These are phyloP conservation scores for Teratosphaeriaceae sp. DNA, from an alignment of 2,329 filamentous ascomycete species.

Conservation along the genomic window DNA sequence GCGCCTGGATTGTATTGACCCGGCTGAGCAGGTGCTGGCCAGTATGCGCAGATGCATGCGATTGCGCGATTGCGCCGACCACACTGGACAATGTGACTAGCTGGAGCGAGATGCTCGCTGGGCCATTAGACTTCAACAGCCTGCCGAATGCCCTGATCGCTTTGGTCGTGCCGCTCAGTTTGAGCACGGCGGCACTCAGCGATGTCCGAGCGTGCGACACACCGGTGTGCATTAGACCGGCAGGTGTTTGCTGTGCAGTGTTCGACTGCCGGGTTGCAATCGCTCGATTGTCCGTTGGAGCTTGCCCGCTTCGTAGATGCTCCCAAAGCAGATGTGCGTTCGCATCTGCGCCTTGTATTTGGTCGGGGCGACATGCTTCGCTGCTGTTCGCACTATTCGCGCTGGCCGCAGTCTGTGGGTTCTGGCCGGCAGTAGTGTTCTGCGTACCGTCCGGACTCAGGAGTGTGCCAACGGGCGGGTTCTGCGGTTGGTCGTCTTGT, in stretches of 20 bases:
- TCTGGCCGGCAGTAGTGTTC: conserved; percentile 4
- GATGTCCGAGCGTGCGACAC: neutral
- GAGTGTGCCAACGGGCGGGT: neutral
- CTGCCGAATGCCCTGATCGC: conserved; percentile 12
- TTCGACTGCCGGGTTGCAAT: too few species aligned
- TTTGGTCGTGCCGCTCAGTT: conserved; percentile 13
- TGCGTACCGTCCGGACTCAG: neutral
- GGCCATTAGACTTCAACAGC: conserved; percentile 5
- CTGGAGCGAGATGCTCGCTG: conserved; percentile 4
- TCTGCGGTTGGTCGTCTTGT: neutral
- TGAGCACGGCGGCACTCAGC: conserved; percentile 8
- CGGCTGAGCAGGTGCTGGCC: neutral
- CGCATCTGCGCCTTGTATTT: neutral
- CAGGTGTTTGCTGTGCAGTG: too few species aligned
- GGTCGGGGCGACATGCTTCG: neutral
- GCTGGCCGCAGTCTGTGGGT: conserved; percentile 1
- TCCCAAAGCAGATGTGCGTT: conserved; percentile 13
- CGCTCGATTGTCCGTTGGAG: too few species aligned
- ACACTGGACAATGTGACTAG: neutral
- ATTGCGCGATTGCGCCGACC: neutral
- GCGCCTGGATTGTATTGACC: neutral
- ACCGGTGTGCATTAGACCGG: too few species aligned
- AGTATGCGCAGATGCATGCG: neutral
- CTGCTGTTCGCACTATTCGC: neutral
- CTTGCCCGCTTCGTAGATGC: conserved; percentile 10